Evolutionary conservation across 129 eudicot genomes (phyloP).

Genomic region (Tanacetum coccineum): DNA sequence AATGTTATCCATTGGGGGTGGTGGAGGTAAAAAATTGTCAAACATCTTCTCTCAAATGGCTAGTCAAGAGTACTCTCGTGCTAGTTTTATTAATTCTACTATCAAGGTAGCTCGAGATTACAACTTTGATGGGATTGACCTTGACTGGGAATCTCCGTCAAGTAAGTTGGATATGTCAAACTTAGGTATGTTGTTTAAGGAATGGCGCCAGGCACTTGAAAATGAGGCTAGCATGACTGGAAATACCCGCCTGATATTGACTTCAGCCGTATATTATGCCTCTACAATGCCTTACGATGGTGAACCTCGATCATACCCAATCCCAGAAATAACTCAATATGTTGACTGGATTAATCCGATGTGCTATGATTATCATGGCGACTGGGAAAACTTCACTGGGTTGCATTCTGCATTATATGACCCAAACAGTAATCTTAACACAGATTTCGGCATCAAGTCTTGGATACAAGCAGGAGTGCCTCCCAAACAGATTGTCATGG

Average conservation of each 20-base stretch:
- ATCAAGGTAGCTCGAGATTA: constrained; percentile 35
- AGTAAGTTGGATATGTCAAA: not conserved
- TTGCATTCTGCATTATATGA: constrained; percentile 16
- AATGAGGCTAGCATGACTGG: not conserved
- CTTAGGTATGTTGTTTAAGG: not conserved
- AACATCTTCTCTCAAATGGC: constrained; percentile 35
- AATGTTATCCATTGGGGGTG: constrained; percentile 39
- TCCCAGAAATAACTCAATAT: not conserved
- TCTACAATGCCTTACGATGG: constrained; percentile 16
- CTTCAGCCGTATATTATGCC: not conserved
- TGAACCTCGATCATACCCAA: not conserved
- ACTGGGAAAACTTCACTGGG: constrained; percentile 23
- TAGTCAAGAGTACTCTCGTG: constrained; percentile 24
- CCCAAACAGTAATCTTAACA: constrained; percentile 9
- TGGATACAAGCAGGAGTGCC: constrained; percentile 37
- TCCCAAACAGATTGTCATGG: constrained; percentile 28
- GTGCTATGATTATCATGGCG: constrained; percentile 41
- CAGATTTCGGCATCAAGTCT: constrained; percentile 36
- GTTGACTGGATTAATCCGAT: constrained; percentile 47
- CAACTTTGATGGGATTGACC: constrained; percentile 39
- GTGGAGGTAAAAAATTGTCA: constrained; percentile 34
- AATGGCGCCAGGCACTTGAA: constrained; percentile 14
- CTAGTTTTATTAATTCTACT: constrained; percentile 34
- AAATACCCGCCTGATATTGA: not conserved
- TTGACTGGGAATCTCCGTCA: not conserved